Evolutionary conservation across 2,329 filamentous ascomycete species (phyloP).

Genomic region (Colletotrichum aenigma): DNA sequence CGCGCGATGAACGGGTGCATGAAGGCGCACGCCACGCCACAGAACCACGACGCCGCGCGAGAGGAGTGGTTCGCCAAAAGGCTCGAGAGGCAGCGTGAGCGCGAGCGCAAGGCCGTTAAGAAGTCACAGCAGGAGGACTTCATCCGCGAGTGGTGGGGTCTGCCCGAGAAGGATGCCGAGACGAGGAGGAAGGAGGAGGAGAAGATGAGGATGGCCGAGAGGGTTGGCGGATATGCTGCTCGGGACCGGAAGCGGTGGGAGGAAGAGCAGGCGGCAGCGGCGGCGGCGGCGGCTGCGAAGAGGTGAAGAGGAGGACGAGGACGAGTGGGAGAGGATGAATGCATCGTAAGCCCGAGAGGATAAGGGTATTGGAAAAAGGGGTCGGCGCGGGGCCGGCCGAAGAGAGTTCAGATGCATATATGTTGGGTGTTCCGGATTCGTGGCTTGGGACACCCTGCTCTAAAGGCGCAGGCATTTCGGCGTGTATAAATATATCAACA

Average conservation of each 20-base stretch:
- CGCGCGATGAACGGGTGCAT: slow-evolving; percentile 94
- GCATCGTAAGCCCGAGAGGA: not conserved
- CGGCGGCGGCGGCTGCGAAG: not conserved
- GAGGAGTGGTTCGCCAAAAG: slow-evolving; percentile 91
- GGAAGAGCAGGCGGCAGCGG: slow-evolving; percentile 5
- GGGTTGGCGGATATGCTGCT: slow-evolving; percentile 58
- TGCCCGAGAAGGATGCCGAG: slow-evolving; percentile 61
- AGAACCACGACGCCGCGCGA: slow-evolving; percentile 84
- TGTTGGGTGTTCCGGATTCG: slow-evolving; percentile 18
- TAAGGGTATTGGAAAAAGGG: not conserved
- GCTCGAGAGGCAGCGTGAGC: slow-evolving; percentile 70
- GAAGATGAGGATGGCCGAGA: slow-evolving; percentile 53
- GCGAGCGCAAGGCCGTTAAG: slow-evolving; percentile 66
- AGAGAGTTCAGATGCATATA: slow-evolving; percentile 9
- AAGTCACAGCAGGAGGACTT: slow-evolving; percentile 69
- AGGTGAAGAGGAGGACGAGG: not conserved
- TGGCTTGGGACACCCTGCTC: slow-evolving; percentile 20
- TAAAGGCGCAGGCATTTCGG: slow-evolving; percentile 9
- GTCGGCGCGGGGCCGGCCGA: not conserved
- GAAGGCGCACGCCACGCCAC: slow-evolving; percentile 81
- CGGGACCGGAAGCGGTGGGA: slow-evolving; percentile 35
- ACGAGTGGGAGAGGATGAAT: not conserved
- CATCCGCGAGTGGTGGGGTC: slow-evolving; percentile 70
- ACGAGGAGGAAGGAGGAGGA: slow-evolving; percentile 55
- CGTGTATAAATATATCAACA: slow-evolving; percentile 10